Base-by-base conservation (phyloP, 805 yeast genomes). In the Naumovozyma baii region DNA sequence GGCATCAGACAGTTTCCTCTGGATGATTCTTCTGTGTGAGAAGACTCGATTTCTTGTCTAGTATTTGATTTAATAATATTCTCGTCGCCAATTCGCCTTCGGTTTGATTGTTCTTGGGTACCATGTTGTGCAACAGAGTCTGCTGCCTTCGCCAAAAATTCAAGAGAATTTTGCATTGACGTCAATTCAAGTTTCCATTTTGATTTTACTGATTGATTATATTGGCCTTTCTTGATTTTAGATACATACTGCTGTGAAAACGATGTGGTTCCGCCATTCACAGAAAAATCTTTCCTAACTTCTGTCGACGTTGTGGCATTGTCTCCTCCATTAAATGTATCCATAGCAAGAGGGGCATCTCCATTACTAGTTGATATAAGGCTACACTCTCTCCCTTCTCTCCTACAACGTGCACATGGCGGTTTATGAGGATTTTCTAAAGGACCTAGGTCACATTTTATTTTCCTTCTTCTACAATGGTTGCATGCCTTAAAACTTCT, bases 401-500 rank as follows among this genome's bases (percentile, higher is more conserved):
- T 69, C 44, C 72, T 70, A 53, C 97, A 88, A 37, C 96, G 64
- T 2, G 76, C 79, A 67, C 97, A 88, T 3, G 94, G 92, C 3
- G 94, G 92, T 3, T 75, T 77, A 34, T 69, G 68, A 0, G 94
- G 94, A 44, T 71, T 70, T 37, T 77, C 80, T 5, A 78, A 74
- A 8, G 79, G 75, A 2, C 95, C 95, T 48, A 88, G 63, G 55
- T 86, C 94, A 64, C 97, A 88, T 52, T 78, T 78, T 33, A 85
- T 84, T 53, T 88, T 90, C 32, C 94, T 72, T 5, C 78, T 74
- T 14, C 96, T 72, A 57, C 97, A 88, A 61, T 78, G 83, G 36
- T 83, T 61, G 52, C 97, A 88, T 1, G 96, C 96, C 45, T 76
- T 72, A 57, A 83, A 88, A 44, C 78, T 76, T 46, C 95, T 65